phyloP scores from a whole-genome alignment of 257 asterid genomes.

The Gardenia jasminoides region DNA sequence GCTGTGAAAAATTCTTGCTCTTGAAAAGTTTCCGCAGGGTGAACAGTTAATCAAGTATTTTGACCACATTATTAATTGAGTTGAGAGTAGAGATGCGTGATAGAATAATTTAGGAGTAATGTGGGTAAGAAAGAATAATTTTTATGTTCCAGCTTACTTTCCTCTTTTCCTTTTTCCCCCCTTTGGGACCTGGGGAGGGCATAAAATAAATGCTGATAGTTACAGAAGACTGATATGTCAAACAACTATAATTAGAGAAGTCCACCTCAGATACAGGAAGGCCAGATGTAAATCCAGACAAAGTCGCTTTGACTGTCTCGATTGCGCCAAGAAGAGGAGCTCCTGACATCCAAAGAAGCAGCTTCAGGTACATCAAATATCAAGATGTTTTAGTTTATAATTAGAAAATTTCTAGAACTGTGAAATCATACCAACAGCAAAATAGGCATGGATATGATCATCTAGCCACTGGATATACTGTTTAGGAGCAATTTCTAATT shows the following conservation, averaged over 20 bases:
- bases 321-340: slow-evolving; percentile 93
- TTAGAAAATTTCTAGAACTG: slow-evolving; percentile 21
- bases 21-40: neutral
- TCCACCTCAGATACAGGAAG: slow-evolving; percentile 95
- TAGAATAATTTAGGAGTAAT: neutral
- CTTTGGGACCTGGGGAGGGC: neutral
- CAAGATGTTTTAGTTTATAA: slow-evolving; percentile 14
- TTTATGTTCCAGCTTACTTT: neutral
- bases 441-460: slow-evolving; percentile 93
- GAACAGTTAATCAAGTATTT: neutral
- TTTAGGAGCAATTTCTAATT: slow-evolving; percentile 94
- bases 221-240: neutral
- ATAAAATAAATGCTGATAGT: no score
- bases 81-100: neutral
- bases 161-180: no score
- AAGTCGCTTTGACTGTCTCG: slow-evolving; percentile 77
- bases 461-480: slow-evolving; percentile 81
- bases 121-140: neutral
- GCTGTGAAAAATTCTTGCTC: neutral
- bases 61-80: neutral
- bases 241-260: slow-evolving; percentile 17
- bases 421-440: slow-evolving; percentile 88
- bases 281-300: slow-evolving; percentile 83
- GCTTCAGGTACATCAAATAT: slow-evolving; percentile 19
- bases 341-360: slow-evolving; percentile 49